A percentile compares a stretch with the other conserved stretches of the same genome.
Evolutionary conservation across 164 flowering plant species (phyloP).

Genomic region (Brasenia schreberi): DNA sequence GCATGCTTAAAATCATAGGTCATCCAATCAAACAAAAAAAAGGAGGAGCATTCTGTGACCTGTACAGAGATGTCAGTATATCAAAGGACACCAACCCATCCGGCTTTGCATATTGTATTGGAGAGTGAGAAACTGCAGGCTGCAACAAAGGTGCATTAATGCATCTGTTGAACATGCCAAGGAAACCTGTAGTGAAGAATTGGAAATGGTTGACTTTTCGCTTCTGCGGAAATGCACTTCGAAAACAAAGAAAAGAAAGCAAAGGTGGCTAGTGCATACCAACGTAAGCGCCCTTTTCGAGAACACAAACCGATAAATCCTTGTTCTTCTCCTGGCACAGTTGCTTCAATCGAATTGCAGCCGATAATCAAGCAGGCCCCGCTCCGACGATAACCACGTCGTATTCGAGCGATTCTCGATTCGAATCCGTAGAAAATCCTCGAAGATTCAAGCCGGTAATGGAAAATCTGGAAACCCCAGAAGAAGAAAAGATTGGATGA

Average conservation of each 20-base stretch:
- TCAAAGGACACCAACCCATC: constrained; percentile 86
- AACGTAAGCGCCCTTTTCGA: constrained; percentile 92
- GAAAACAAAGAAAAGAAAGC: not conserved
- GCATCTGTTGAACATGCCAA: not conserved
- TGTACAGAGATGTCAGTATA: constrained; percentile 80
- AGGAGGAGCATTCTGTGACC: constrained; percentile 22
- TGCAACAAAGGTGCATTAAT: constrained; percentile 18
- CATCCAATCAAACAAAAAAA: not conserved
- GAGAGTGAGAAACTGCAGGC: constrained; percentile 52
- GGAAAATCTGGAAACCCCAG: not conserved
- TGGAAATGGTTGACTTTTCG: not conserved
- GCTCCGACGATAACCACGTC: constrained; percentile 96
- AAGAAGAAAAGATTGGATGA: not conserved
- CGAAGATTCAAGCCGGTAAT: constrained; percentile 15
- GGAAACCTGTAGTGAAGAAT: not conserved
- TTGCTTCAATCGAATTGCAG: constrained; percentile 86
- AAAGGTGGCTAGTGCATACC: constrained; percentile 28
- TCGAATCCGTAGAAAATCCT: constrained; percentile 33
- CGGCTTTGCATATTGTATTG: constrained; percentile 76
- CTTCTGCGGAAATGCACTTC: no score
- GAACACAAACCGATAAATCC: constrained; percentile 82
- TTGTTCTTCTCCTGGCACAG: constrained; percentile 51
- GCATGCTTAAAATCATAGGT: no score
- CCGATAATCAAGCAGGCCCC: constrained; percentile 93
- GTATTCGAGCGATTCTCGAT: constrained; percentile 52